Evolutionary conservation across 257 asterid genomes (phyloP).

Genomic region (Mentha longifolia): DNA sequence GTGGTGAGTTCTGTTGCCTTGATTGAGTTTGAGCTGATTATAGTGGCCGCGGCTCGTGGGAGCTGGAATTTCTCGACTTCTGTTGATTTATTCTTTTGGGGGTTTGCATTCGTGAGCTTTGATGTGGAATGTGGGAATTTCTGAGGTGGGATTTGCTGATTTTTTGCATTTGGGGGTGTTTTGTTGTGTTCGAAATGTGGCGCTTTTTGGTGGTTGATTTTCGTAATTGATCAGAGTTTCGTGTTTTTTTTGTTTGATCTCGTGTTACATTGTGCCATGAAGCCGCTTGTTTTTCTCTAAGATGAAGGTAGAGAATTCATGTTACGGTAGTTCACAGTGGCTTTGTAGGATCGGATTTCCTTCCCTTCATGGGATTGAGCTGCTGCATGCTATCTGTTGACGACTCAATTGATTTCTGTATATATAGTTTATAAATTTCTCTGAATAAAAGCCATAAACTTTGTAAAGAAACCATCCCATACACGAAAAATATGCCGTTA

Average conservation of each 20-base stretch:
- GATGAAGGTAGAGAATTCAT: not conserved
- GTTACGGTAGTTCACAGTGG: slow-evolving; percentile 21
- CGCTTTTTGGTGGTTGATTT: slow-evolving; percentile 24
- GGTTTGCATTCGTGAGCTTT: slow-evolving; percentile 31
- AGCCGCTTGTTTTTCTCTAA: not conserved
- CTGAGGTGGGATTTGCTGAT: slow-evolving; percentile 36
- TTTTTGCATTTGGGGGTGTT: not conserved
- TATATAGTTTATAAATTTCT: not conserved
- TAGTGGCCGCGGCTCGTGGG: slow-evolving; percentile 13
- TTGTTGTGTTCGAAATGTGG: slow-evolving; percentile 3
- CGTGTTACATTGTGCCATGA: slow-evolving; percentile 30
- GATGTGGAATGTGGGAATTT: slow-evolving; percentile 33
- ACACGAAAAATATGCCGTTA: not conserved
- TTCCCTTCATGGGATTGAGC: not conserved
- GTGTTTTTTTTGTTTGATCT: not conserved
- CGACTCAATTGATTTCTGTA: not conserved
- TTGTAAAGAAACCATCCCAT: not conserved
- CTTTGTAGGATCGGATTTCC: not conserved
- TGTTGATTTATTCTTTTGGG: not conserved
- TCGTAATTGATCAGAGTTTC: not conserved
- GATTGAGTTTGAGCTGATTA: not conserved
- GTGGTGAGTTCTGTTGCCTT: slow-evolving; percentile 34
- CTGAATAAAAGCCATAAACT: not conserved
- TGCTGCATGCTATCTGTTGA: slow-evolving; percentile 28
- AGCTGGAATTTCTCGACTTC: slow-evolving; percentile 32